These are phyloP conservation scores for Ascosphaera aggregata DNA, from an alignment of 2,329 filamentous ascomycete genomes.

Conservation along the genomic window DNA sequence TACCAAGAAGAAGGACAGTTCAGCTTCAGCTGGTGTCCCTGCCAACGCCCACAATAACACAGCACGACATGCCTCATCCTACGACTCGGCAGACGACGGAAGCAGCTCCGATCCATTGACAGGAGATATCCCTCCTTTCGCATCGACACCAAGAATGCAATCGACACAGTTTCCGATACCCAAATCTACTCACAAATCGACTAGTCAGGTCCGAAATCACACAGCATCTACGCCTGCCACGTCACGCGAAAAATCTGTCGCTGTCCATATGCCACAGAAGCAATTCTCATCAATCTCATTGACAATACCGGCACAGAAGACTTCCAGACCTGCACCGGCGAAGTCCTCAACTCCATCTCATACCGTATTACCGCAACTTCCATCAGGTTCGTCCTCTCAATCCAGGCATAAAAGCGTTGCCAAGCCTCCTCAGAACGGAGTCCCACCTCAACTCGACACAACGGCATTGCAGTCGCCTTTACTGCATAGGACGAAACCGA, in stretches of 20 bases:
- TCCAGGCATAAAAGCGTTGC: neutral
- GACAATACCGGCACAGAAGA: neutral
- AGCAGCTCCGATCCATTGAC: neutral
- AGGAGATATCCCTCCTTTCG: neutral
- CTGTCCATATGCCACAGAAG: neutral
- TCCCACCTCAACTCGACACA: neutral
- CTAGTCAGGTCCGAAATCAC: neutral
- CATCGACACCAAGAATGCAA: neutral
- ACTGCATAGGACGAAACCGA: too few species aligned
- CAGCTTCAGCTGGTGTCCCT: too few species aligned
- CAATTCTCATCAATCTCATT: neutral
- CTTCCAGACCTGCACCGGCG: neutral
- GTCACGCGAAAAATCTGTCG: neutral
- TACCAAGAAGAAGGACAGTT: neutral
- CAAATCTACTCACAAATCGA: neutral
- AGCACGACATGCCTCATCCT: neutral
- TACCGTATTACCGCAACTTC: neutral
- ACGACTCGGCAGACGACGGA: neutral
- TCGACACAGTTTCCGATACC: neutral
- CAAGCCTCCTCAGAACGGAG: neutral
- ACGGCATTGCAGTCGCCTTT: too few species aligned
- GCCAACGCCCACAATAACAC: neutral
- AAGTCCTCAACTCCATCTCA: neutral
- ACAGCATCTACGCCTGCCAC: neutral
- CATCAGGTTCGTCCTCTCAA: neutral